A percentile compares a stretch with the other conserved stretches of the same genome.
Evolutionary conservation across 306 rosid genomes (phyloP).

Genomic region (Boehmeria nivea): DNA sequence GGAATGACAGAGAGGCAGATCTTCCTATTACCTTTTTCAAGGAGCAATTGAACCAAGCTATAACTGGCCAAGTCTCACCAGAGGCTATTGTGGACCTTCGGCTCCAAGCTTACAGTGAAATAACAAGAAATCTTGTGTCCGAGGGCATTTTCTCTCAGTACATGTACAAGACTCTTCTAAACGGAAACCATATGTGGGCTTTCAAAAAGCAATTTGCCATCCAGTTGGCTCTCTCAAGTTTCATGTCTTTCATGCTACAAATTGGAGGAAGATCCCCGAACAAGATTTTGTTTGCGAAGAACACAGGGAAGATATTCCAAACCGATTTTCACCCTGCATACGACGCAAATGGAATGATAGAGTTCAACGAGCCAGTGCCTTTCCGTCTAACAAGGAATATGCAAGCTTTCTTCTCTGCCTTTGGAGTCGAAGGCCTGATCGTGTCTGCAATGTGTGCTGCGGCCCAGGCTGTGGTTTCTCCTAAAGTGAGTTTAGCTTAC

Average conservation of each 20-base stretch:
- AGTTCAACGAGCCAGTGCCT: conserved; percentile 92
- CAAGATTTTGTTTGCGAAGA: conserved; percentile 93
- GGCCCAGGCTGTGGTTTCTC: conserved; percentile 91
- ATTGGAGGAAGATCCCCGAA: conserved; percentile 99
- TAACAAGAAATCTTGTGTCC: conserved; percentile 62
- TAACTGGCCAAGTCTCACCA: conserved; percentile 82
- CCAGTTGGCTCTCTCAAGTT: conserved; percentile 96
- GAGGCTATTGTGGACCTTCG: conserved; percentile 94
- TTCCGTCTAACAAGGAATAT: conserved; percentile 96
- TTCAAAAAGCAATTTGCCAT: conserved; percentile 97
- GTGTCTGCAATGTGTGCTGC: conserved; percentile 99
- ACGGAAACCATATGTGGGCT: conserved; percentile 96
- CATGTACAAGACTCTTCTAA: conserved; percentile 89
- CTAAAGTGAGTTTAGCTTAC: conserved; percentile 52
- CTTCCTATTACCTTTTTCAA: conserved; percentile 89
- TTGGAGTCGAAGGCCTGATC: conserved; percentile 95
- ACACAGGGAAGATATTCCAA: conserved; percentile 95
- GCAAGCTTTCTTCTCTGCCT: conserved; percentile 90
- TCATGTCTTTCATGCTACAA: conserved; percentile 91
- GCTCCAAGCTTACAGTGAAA: conserved; percentile 75
- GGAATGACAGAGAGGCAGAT: conserved; percentile 94
- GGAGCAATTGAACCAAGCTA: conserved; percentile 94
- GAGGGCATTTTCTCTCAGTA: conserved; percentile 94
- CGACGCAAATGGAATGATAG: conserved; percentile 87
- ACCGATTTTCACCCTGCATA: conserved; percentile 98